phyloP scores from a whole-genome alignment of 2,329 filamentous ascomycete genomes.

The Sporothrix phasma region DNA sequence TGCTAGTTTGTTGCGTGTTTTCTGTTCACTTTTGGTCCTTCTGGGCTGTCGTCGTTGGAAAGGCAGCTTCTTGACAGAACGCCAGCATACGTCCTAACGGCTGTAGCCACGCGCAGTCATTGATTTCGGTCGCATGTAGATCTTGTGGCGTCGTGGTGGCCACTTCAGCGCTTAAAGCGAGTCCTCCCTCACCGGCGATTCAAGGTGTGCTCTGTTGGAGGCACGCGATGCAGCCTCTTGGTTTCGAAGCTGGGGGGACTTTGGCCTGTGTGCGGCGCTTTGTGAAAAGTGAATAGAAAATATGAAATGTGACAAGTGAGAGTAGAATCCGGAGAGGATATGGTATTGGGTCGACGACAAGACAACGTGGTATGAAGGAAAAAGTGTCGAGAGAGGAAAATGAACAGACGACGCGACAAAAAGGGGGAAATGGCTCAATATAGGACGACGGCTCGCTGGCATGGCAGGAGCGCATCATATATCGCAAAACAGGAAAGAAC shows the following conservation, averaged over 20 bases:
- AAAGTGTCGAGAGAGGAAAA: not conserved
- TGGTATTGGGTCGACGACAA: not conserved
- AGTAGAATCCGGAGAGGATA: too few species aligned
- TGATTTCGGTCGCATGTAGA: not conserved
- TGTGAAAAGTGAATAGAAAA: too few species aligned
- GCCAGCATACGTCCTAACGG: not conserved
- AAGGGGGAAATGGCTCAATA: not conserved
- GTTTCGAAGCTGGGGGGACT: not conserved
- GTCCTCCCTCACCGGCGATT: too few species aligned
- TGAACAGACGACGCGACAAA: not conserved
- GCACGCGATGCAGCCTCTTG: too few species aligned
- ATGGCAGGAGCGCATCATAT: not conserved
- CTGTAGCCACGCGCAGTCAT: not conserved
- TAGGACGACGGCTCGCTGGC: not conserved
- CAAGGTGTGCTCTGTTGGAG: not conserved
- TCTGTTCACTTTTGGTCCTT: not conserved
- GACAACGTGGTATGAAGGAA: not conserved
- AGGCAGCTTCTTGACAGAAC: not conserved
- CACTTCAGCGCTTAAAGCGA: not conserved
- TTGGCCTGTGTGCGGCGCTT: not conserved
- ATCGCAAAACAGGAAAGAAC: constrained; percentile 7
- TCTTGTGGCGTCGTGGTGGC: not conserved
- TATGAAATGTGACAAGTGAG: not conserved
- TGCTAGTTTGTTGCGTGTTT: not conserved
- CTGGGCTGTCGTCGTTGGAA: not conserved